These are phyloP conservation scores for Agaricus blazei DNA, from an alignment of 768 basidiomycete genomes.

Conservation along the genomic window DNA sequence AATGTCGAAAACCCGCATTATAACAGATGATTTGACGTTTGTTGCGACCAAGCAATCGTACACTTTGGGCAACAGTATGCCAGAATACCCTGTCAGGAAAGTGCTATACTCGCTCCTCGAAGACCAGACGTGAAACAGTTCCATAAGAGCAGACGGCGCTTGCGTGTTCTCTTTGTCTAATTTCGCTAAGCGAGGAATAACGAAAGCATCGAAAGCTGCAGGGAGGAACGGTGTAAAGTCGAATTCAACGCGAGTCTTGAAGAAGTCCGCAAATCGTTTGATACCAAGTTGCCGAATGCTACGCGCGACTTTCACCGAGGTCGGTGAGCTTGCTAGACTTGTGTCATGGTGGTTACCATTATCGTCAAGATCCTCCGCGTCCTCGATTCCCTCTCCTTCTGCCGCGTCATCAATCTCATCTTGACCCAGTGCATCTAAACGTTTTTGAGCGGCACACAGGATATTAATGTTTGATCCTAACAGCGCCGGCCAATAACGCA, in stretches of 20 bases:
- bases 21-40: constrained; percentile 83
- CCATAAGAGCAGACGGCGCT: constrained; percentile 82
- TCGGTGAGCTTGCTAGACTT: constrained; percentile 28
- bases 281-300: constrained; percentile 78
- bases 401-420: constrained; percentile 17
- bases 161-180: constrained; percentile 88
- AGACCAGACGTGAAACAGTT: constrained; percentile 81
- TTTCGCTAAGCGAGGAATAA: constrained; percentile 73
- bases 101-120: constrained; percentile 46
- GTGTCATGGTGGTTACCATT: constrained; percentile 24
- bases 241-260: constrained; percentile 66
- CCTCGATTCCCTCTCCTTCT: constrained; percentile 23
- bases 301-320: constrained; percentile 37
- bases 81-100: constrained; percentile 69
- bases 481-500: constrained; percentile 68
- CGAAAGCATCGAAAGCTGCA: constrained; percentile 61
- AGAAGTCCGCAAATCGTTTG: constrained; percentile 86
- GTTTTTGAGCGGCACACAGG: constrained; percentile 56
- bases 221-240: constrained; percentile 71
- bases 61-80: constrained; percentile 64
- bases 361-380: constrained; percentile 19
- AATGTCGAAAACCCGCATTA: constrained; percentile 80
- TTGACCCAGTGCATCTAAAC: constrained; percentile 35
- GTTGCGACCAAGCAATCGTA: constrained; percentile 78
- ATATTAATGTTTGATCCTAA: constrained; percentile 66